Evolutionary conservation across 2,329 filamentous ascomycete species (phyloP).

Genomic region (Ceratocystis lukuohia): DNA sequence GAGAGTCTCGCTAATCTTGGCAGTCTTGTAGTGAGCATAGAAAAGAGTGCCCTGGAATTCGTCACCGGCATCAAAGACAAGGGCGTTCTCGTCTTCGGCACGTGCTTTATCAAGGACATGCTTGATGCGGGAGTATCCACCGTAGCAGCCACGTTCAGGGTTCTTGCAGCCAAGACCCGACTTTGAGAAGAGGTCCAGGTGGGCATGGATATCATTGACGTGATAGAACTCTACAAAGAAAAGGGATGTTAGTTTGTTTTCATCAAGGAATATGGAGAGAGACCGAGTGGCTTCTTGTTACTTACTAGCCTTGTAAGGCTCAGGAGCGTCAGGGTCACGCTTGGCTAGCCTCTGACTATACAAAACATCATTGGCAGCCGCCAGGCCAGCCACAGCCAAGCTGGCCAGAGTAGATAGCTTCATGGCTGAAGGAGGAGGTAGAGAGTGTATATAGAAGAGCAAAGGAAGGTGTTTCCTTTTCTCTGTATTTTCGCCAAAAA

Average conservation of each 20-base stretch:
- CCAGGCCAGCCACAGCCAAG: slow-evolving; percentile 24
- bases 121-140: slow-evolving; percentile 53
- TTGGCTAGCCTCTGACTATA: slow-evolving; percentile 37
- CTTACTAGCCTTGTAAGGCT: slow-evolving; percentile 41
- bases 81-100: slow-evolving; percentile 43
- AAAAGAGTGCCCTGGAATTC: slow-evolving; percentile 58
- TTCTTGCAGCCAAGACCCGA: slow-evolving; percentile 49
- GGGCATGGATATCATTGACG: slow-evolving; percentile 56
- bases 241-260: not conserved
- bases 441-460: not conserved
- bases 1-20: slow-evolving; percentile 54
- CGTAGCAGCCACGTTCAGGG: slow-evolving; percentile 45
- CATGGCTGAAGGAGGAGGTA: not conserved
- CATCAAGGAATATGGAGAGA: not conserved
- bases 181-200: slow-evolving; percentile 48
- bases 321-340: slow-evolving; percentile 35
- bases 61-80: slow-evolving; percentile 54
- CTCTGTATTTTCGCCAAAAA: not conserved
- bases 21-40: slow-evolving; percentile 51
- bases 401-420: slow-evolving; percentile 18
- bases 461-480: not conserved
- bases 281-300: not conserved
- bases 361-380: slow-evolving; percentile 34
- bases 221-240: slow-evolving; percentile 45
- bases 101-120: slow-evolving; percentile 43